A percentile compares a stretch with the other conserved stretches of the same genome.
Evolutionary conservation across 2,329 filamentous ascomycete species (phyloP).

Genomic region (Colletotrichum sansevieriae): DNA sequence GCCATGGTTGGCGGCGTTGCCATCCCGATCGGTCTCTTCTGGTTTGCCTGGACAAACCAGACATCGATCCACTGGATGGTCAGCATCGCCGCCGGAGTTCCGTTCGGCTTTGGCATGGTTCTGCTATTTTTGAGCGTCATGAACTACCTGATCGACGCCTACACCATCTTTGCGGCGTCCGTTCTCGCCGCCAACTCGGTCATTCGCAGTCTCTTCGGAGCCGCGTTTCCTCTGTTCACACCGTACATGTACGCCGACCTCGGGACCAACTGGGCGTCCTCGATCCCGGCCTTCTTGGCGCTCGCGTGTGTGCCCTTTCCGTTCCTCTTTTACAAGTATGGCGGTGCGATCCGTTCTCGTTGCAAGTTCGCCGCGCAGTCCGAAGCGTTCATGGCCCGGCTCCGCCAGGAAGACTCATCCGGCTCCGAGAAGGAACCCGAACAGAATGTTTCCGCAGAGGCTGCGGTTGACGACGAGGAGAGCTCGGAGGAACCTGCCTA

Average conservation of each 20-base stretch:
- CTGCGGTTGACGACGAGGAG: not conserved
- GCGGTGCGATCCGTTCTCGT: conserved; percentile 61
- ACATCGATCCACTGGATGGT: conserved; percentile 65
- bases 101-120: conserved; percentile 56
- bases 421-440: conserved; percentile 20
- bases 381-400: conserved; percentile 67
- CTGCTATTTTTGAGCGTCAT: conserved; percentile 67
- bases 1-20: conserved; percentile 66
- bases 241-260: conserved; percentile 67
- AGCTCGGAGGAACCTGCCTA: conserved; percentile 6
- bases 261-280: conserved; percentile 82
- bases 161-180: conserved; percentile 80
- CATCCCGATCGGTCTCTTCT: conserved; percentile 67
- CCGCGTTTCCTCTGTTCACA: conserved; percentile 80
- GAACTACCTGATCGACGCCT: conserved; percentile 69
- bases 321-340: conserved; percentile 81
- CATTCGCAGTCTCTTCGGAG: conserved; percentile 78
- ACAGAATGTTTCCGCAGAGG: conserved; percentile 37
- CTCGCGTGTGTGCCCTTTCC: conserved; percentile 80
- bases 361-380: conserved; percentile 71
- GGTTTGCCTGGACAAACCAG: conserved; percentile 69
- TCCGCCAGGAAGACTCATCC: conserved; percentile 47
- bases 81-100: conserved; percentile 49
- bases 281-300: conserved; percentile 80
- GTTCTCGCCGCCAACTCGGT: conserved; percentile 80